A percentile compares a stretch with the other conserved stretches of the same genome.
Evolutionary conservation across 495 filamentous ascomycete species (phyloP).

Genomic region (Achaetomiella virescens): DNA sequence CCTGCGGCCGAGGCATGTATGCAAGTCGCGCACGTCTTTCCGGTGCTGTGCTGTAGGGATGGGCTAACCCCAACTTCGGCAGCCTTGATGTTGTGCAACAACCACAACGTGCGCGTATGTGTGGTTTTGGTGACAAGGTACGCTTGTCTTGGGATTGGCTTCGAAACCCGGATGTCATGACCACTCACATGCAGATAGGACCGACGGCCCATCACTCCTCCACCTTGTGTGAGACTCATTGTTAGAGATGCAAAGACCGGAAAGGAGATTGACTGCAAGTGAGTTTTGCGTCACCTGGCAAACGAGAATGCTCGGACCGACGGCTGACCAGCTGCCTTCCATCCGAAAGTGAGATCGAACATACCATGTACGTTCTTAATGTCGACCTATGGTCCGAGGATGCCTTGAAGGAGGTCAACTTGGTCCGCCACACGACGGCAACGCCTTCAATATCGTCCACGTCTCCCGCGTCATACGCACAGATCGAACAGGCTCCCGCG

Average conservation of each 20-base stretch:
- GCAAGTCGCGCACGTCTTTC: neutral
- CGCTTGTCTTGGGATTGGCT: slow-evolving; percentile 7
- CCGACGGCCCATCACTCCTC: slow-evolving; percentile 90
- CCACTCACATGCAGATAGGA: slow-evolving; percentile 50
- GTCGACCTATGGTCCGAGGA: slow-evolving; percentile 89
- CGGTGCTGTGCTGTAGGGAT: neutral
- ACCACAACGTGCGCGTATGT: slow-evolving; percentile 92
- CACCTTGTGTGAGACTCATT: slow-evolving; percentile 82
- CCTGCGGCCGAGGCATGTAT: neutral
- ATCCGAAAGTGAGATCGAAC: slow-evolving; percentile 54
- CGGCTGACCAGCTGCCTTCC: slow-evolving; percentile 15
- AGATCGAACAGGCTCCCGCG: slow-evolving; percentile 28
- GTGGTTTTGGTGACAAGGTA: slow-evolving; percentile 98
- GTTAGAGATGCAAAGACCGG: slow-evolving; percentile 73
- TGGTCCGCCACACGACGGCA: slow-evolving; percentile 80
- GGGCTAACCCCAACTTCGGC: slow-evolving; percentile 25
- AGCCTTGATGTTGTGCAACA: slow-evolving; percentile 85
- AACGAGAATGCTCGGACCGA: neutral
- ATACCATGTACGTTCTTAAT: slow-evolving; percentile 83
- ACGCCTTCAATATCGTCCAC: slow-evolving; percentile 87
- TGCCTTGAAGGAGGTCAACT: slow-evolving; percentile 82
- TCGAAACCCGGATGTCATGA: neutral
- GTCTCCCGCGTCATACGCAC: slow-evolving; percentile 29
- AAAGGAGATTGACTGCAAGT: slow-evolving; percentile 88
- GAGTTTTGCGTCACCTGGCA: slow-evolving; percentile 31